A percentile compares a stretch with the other conserved stretches of the same genome.
phyloP scores from a whole-genome alignment of 148 eudicot species.

The Diospyros lotus region DNA sequence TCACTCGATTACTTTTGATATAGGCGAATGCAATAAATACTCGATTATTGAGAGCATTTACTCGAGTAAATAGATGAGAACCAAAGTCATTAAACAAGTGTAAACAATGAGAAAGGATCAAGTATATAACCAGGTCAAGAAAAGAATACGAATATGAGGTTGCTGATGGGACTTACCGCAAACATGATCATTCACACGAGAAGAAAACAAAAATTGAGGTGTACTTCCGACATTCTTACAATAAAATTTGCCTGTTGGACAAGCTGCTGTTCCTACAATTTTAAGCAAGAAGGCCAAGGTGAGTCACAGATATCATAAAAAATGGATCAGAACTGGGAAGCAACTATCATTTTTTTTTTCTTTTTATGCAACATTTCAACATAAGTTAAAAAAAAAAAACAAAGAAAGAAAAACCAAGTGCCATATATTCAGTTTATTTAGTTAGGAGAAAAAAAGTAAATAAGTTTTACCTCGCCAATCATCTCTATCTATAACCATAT shows the following conservation, averaged over 20 bases:
- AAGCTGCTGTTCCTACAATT: conserved; percentile 78
- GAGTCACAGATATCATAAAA: not conserved
- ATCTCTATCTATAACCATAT: too few relatives aligned
- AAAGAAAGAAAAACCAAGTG: not conserved
- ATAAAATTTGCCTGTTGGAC: conserved; percentile 76
- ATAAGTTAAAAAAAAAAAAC: not conserved
- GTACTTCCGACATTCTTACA: conserved; percentile 77
- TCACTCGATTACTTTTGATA: too few relatives aligned
- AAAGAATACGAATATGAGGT: not conserved
- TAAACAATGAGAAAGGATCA: not conserved
- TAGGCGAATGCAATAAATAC: not conserved
- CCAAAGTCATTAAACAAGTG: not conserved
- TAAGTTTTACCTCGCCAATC: too few relatives aligned
- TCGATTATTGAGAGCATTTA: too few relatives aligned
- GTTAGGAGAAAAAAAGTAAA: too few relatives aligned
- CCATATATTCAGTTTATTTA: not conserved
- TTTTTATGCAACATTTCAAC: not conserved
- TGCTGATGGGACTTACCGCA: conserved; percentile 56
- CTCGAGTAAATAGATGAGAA: too few relatives aligned
- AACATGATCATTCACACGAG: conserved; percentile 79
- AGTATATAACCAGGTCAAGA: not conserved
- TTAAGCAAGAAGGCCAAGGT: conserved; percentile 8
- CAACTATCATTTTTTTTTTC: not conserved
- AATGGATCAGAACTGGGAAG: not conserved
- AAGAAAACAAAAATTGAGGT: conserved; percentile 77